These are phyloP conservation scores for Ascobolus immersus DNA, from an alignment of 495 filamentous ascomycete genomes.

Conservation along the genomic window DNA sequence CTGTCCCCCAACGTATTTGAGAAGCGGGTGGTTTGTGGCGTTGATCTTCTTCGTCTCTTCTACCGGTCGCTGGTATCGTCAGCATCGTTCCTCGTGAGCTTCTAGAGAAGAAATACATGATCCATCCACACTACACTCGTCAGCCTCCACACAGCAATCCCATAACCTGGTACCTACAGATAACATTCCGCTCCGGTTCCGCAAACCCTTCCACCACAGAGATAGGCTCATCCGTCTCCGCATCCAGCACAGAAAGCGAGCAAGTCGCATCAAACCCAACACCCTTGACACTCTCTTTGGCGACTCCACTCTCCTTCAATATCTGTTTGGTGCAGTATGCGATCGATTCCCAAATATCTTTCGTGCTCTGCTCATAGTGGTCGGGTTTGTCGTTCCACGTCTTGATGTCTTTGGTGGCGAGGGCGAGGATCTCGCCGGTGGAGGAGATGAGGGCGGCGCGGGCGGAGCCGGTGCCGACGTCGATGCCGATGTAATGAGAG, in stretches of 20 bases:
- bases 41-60: conserved; percentile 81
- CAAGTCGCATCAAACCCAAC: conserved; percentile 96
- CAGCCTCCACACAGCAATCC: conserved; percentile 1
- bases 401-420: conserved; percentile 74
- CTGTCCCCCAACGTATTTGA: conserved; percentile 81
- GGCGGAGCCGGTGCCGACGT: conserved; percentile 87
- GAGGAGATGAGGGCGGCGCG: conserved; percentile 81
- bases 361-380: conserved; percentile 96
- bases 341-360: conserved; percentile 83
- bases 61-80: conserved; percentile 41
- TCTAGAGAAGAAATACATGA: conserved; percentile 16
- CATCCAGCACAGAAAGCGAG: conserved; percentile 69
- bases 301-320: conserved; percentile 51
- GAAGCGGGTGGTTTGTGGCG: conserved; percentile 68
- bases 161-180: conserved; percentile 8
- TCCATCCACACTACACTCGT: conserved; percentile 15
- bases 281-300: conserved; percentile 45
- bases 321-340: conserved; percentile 56
- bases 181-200: conserved; percentile 13
- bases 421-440: conserved; percentile 72
- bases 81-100: background rate
- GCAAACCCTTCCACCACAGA: conserved; percentile 69
- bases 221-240: conserved; percentile 71
- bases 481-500: conserved; percentile 57
- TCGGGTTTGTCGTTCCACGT: conserved; percentile 80